These are phyloP conservation scores for Astragalus membranaceus DNA, from an alignment of 306 rosid species.

Conservation along the genomic window DNA sequence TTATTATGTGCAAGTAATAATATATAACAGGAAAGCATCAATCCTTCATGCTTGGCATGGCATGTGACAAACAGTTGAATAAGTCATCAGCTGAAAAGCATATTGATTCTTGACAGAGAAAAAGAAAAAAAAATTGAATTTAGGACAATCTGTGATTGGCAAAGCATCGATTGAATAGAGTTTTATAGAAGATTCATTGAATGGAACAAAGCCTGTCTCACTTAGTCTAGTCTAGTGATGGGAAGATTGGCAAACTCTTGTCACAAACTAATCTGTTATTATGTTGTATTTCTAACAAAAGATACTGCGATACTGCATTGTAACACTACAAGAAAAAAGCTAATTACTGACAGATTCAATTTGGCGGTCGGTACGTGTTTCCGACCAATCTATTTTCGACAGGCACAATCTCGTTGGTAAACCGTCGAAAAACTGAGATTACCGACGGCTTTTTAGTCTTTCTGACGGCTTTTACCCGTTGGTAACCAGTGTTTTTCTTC, in stretches of 20 bases:
- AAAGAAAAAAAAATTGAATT: not conserved
- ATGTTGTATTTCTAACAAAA: not conserved
- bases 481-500: no score
- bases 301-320: not conserved
- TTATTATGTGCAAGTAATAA: slow-evolving; percentile 10
- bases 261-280: no score
- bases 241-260: not conserved
- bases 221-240: not conserved
- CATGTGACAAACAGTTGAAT: slow-evolving; percentile 8
- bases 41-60: slow-evolving; percentile 6
- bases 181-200: not conserved
- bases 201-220: not conserved
- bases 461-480: no score
- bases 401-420: no score
- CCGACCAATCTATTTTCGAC: no score
- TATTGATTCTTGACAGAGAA: slow-evolving; percentile 15
- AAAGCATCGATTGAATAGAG: not conserved
- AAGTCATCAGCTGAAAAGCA: slow-evolving; percentile 3
- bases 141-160: not conserved
- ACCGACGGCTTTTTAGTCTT: no score
- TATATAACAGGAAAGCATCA: slow-evolving; percentile 15
- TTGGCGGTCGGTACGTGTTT: no score
- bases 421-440: no score
- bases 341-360: no score
- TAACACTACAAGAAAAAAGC: no score